A percentile compares a stretch with the other conserved stretches of the same genome.
Conservation (phyloP, 225 moss, liverwort and hornwort species). For the Sphagnum tenellum region DNA sequence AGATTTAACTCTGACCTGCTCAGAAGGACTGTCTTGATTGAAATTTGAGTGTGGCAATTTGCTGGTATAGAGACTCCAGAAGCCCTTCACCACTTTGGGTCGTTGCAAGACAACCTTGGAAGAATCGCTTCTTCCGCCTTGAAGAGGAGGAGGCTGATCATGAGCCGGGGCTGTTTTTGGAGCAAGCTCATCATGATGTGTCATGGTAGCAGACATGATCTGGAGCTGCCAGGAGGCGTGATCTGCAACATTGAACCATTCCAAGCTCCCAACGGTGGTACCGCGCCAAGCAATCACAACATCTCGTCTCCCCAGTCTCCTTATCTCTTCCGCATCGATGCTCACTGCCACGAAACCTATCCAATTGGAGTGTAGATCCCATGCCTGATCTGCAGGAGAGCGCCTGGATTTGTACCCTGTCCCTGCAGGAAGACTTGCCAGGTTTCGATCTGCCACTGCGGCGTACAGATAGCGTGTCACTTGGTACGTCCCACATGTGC, state of each 20-base stretch:
- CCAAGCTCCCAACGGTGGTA: slow-evolving; percentile 25
- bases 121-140: neutral
- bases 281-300: slow-evolving; percentile 69
- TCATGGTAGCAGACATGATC: slow-evolving; percentile 39
- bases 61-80: slow-evolving; percentile 49
- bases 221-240: slow-evolving; percentile 1
- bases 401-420: slow-evolving; percentile 6
- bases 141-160: no score
- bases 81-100: slow-evolving; percentile 54
- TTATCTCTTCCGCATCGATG: slow-evolving; percentile 28
- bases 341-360: slow-evolving; percentile 57
- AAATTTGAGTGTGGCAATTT: slow-evolving; percentile 33
- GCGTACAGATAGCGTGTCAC: slow-evolving; percentile 53
- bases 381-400: slow-evolving; percentile 13
- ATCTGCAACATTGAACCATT: slow-evolving; percentile 44
- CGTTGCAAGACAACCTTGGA: slow-evolving; percentile 2
- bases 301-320: slow-evolving; percentile 55
- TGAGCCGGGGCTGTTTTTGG: neutral
- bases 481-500: slow-evolving; percentile 22
- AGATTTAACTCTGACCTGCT: slow-evolving; percentile 22
- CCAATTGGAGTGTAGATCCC: slow-evolving; percentile 65
- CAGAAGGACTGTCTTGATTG: slow-evolving; percentile 24
- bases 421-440: slow-evolving; percentile 11
- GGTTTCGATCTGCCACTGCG: slow-evolving; percentile 30
- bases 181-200: slow-evolving; percentile 6